Conservation (phyloP, 2,329 filamentous ascomycete genomes). For the Colletotrichum australisinense region DNA sequence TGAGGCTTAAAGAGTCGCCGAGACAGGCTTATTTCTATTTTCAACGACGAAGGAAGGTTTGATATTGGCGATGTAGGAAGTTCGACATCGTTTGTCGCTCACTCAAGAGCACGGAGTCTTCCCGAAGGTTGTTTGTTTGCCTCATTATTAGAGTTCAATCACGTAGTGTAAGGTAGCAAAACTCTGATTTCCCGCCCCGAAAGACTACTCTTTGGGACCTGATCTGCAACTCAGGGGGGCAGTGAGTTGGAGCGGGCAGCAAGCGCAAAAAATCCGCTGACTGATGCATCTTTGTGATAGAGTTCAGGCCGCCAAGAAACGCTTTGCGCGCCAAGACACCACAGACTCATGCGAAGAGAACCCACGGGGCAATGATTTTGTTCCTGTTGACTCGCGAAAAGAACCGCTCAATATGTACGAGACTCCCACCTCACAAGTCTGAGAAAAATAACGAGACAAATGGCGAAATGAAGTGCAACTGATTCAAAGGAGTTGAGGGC, state of each 20-base stretch:
- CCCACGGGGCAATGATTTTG: not conserved
- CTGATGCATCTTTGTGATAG: constrained; percentile 5
- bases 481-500: not conserved
- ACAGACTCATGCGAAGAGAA: constrained; percentile 14
- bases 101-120: not conserved
- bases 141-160: constrained; percentile 1
- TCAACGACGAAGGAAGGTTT: not conserved
- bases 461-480: not conserved
- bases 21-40: not conserved
- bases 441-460: not conserved
- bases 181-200: not conserved
- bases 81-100: not conserved
- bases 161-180: not conserved
- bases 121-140: not conserved
- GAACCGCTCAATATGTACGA: constrained; percentile 6
- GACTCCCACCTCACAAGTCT: not conserved
- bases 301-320: constrained; percentile 24
- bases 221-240: constrained; percentile 11
- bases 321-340: constrained; percentile 21
- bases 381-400: constrained; percentile 17
- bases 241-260: too few species aligned
- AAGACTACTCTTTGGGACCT: not conserved
- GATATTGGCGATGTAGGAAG: not conserved
- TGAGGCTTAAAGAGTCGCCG: not conserved
- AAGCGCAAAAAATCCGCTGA: not conserved